Conservation (phyloP, 1,284 basidiomycete species). For the Ceratobasidium sp. region DNA sequence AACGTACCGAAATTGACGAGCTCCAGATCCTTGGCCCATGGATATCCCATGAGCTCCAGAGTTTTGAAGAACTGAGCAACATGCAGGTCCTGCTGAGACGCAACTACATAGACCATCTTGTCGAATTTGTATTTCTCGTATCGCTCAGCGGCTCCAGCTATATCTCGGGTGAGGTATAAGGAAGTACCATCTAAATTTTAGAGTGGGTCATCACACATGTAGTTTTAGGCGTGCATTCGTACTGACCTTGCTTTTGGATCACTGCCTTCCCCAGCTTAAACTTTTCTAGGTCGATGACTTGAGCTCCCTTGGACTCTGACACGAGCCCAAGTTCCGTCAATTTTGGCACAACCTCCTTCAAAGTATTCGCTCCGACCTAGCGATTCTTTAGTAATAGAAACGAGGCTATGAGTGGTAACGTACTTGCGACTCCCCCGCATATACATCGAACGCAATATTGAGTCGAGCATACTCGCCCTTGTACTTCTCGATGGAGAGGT, state of each 20-base stretch:
- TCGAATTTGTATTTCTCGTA: constrained; percentile 93
- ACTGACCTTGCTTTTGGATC: constrained; percentile 80
- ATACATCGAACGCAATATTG: constrained; percentile 93
- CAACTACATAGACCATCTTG: constrained; percentile 98
- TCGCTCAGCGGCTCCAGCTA: constrained; percentile 92
- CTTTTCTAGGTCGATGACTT: constrained; percentile 75
- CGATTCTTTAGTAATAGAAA: not conserved
- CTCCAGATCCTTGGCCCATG: constrained; percentile 79
- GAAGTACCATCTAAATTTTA: constrained; percentile 82
- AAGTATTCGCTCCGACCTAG: constrained; percentile 75
- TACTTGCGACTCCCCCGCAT: constrained; percentile 86
- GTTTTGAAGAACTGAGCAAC: constrained; percentile 95
- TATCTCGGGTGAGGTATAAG: constrained; percentile 98
- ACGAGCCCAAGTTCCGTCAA: constrained; percentile 62
- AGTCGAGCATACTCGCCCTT: constrained; percentile 87
- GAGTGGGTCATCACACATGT: constrained; percentile 34
- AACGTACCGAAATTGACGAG: constrained; percentile 87
- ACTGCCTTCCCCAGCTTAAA: constrained; percentile 90
- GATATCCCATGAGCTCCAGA: constrained; percentile 77
- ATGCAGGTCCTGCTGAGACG: constrained; percentile 95
- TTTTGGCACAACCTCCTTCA: constrained; percentile 70
- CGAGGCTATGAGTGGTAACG: not conserved
- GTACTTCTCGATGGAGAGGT: constrained; percentile 91
- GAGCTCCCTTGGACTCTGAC: constrained; percentile 52
- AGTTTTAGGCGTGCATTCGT: constrained; percentile 40